Conservation (phyloP, 257 asterid species). For the Jacaranda copaia region DNA sequence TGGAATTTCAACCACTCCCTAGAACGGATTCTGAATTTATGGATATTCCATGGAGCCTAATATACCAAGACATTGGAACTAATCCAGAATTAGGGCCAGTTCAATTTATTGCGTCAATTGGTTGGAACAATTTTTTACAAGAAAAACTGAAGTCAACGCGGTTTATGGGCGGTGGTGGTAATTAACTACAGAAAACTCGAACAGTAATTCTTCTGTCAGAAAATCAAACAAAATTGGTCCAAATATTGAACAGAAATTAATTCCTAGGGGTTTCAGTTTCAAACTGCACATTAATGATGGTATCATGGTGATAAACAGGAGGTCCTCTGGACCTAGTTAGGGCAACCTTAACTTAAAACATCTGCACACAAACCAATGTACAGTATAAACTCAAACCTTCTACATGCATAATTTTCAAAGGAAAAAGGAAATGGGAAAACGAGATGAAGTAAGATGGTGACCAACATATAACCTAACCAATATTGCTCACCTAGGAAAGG, state of each 20-base stretch:
- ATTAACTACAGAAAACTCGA: slow-evolving; percentile 24
- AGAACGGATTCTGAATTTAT: not conserved
- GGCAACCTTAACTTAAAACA: slow-evolving; percentile 5
- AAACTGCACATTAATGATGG: slow-evolving; percentile 41
- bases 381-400: not conserved
- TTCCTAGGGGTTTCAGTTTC: slow-evolving; percentile 14
- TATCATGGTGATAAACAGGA: slow-evolving; percentile 10
- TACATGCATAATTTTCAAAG: not conserved
- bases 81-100: slow-evolving; percentile 6
- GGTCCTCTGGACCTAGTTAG: slow-evolving; percentile 23
- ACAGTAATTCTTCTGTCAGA: slow-evolving; percentile 19
- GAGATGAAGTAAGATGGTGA: slow-evolving; percentile 45
- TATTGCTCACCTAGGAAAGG: slow-evolving; percentile 53
- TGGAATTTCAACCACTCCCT: slow-evolving; percentile 45
- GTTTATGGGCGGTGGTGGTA: slow-evolving; percentile 35
- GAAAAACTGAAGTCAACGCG: slow-evolving; percentile 45
- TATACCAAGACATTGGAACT: not conserved
- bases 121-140: not conserved
- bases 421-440: not conserved
- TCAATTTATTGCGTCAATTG: slow-evolving; percentile 43
- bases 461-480: slow-evolving; percentile 60
- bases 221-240: slow-evolving; percentile 13
- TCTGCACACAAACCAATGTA: slow-evolving; percentile 41
- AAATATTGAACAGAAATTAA: slow-evolving; percentile 36
- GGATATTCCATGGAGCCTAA: not conserved